Evolutionary conservation across 352 stramenopile species (phyloP).

Genomic region (Hyaloperonospora brassicae): DNA sequence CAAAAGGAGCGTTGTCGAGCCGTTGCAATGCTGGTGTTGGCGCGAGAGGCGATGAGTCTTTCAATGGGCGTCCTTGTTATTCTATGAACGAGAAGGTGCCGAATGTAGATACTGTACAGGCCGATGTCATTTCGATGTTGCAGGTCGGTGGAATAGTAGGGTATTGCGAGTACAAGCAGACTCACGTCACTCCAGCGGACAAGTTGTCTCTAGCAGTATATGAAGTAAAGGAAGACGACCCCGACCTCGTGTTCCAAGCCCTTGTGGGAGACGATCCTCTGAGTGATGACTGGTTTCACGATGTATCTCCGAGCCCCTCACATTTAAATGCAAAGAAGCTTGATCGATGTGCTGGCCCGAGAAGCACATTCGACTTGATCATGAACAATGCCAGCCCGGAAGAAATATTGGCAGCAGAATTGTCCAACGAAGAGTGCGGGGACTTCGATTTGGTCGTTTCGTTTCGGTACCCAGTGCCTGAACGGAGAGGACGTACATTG

Average conservation of each 20-base stretch:
- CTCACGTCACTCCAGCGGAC: constrained; percentile 20
- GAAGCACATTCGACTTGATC: constrained; percentile 28
- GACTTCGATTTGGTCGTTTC: constrained; percentile 25
- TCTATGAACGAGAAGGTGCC: constrained; percentile 3
- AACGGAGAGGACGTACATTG: constrained; percentile 5
- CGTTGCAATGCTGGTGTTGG: not conserved
- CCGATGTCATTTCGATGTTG: constrained; percentile 23
- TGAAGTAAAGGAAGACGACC: constrained; percentile 31
- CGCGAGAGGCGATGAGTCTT: not conserved
- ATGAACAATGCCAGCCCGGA: constrained; percentile 26
- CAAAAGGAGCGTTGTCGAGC: not conserved
- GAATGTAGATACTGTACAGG: constrained; percentile 5
- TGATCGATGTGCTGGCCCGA: constrained; percentile 5
- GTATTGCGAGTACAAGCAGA: constrained; percentile 38
- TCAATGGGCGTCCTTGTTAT: not conserved
- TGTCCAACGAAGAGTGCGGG: constrained; percentile 19
- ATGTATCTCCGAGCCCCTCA: constrained; percentile 14
- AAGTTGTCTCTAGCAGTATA: constrained; percentile 30
- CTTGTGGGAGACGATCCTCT: constrained; percentile 31
- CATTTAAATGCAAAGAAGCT: constrained; percentile 4
- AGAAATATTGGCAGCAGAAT: constrained; percentile 26
- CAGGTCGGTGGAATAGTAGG: constrained; percentile 31
- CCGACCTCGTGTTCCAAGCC: constrained; percentile 36
- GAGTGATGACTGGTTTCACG: constrained; percentile 39
- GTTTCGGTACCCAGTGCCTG: constrained; percentile 24